These are phyloP conservation scores for Microcera coccophila DNA, from an alignment of 2,329 filamentous ascomycete genomes.

Conservation along the genomic window DNA sequence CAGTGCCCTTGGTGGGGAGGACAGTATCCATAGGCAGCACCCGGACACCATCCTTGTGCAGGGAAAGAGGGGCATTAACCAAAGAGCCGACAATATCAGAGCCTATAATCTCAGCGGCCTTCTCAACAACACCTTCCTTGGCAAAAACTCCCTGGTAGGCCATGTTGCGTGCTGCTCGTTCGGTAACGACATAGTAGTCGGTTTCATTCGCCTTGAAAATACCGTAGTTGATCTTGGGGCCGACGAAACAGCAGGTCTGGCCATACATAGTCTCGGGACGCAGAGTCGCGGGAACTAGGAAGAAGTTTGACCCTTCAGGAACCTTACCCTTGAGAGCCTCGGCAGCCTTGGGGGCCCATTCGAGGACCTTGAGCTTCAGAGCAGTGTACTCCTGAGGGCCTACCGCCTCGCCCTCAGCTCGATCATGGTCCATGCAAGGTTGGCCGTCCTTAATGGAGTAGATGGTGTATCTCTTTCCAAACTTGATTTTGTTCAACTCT, in stretches of 20 bases:
- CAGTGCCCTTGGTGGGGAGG: conserved; percentile 88
- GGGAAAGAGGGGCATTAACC: conserved; percentile 81
- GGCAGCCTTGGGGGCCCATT: conserved; percentile 77
- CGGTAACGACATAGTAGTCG: conserved; percentile 80
- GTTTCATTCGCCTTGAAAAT: conserved; percentile 74
- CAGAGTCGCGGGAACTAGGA: conserved; percentile 86
- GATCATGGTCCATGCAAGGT: conserved; percentile 48
- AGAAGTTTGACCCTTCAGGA: conserved; percentile 74
- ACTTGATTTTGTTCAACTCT: conserved; percentile 88
- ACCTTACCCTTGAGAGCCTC: conserved; percentile 72
- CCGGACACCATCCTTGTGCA: conserved; percentile 77
- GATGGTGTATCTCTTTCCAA: conserved; percentile 88
- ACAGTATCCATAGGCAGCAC: conserved; percentile 96
- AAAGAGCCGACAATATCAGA: conserved; percentile 82
- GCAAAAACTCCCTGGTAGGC: conserved; percentile 86
- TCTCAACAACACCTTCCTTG: conserved; percentile 68
- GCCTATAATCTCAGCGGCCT: conserved; percentile 71
- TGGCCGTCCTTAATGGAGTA: conserved; percentile 56
- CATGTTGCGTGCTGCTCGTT: conserved; percentile 92
- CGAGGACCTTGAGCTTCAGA: conserved; percentile 83
- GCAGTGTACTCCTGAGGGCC: conserved; percentile 89
- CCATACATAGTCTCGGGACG: conserved; percentile 99
- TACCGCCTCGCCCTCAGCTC: conserved; percentile 44
- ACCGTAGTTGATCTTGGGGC: conserved; percentile 84
- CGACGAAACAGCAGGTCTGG: conserved; percentile 92